phyloP scores from a whole-genome alignment of 345 rosid species.

The Pseudoturritis turrita region DNA sequence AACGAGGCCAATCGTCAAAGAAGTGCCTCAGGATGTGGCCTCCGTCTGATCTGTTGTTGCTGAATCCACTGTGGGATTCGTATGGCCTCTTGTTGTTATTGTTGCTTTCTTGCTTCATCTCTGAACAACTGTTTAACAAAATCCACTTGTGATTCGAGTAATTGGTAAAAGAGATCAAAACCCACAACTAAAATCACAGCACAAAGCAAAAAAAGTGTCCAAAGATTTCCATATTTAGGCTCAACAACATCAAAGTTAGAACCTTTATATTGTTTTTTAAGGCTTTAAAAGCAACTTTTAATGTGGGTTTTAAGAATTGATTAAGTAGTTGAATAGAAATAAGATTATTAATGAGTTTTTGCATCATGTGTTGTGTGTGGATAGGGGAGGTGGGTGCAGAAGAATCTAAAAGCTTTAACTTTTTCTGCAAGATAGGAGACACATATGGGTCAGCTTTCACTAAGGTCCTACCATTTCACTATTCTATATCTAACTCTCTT shows the following conservation, averaged over 20 bases:
- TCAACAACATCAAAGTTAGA: not conserved
- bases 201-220: not conserved
- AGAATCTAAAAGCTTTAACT: conserved; percentile 45
- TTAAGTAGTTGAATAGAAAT: not conserved
- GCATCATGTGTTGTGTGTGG: conserved; percentile 37
- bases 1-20: conserved; percentile 87
- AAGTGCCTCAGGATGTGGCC: conserved; percentile 74
- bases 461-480: conserved; percentile 30
- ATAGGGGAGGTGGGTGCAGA: conserved; percentile 49
- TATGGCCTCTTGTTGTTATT: conserved; percentile 36
- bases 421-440: conserved; percentile 34
- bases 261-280: not conserved
- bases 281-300: conserved; percentile 19
- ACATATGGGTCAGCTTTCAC: conserved; percentile 40
- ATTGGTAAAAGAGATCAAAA: not conserved
- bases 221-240: conserved; percentile 4
- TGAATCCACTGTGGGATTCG: conserved; percentile 37
- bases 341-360: not conserved
- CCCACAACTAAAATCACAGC: not conserved
- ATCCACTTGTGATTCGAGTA: not conserved
- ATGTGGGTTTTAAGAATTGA: not conserved
- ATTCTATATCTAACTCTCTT: conserved; percentile 19
- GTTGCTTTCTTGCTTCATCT: conserved; percentile 38
- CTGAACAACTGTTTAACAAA: conserved; percentile 38
- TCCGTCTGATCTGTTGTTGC: conserved; percentile 35